Base-by-base conservation (phyloP, 2,329 filamentous ascomycete genomes). In the Colletotrichum simmondsii region DNA sequence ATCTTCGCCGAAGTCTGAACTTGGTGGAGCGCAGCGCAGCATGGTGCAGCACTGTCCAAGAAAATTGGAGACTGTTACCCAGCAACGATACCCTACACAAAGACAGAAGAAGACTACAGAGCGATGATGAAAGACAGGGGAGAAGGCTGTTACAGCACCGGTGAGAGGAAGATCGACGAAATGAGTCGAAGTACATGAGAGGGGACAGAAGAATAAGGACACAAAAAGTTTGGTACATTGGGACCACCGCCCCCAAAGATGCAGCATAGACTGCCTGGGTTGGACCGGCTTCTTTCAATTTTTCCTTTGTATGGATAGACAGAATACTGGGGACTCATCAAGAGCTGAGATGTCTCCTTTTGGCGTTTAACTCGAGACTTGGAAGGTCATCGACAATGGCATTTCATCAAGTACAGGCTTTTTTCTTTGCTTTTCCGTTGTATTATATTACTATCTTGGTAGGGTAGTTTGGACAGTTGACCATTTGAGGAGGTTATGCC, bases 281-380 rank as follows among this genome's bases (percentile, higher is more conserved):
- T 4, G 60, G 32, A 32, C n/a, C 37, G 46, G 54, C 66, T 24
- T 60, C 26, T 19, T 65, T 28, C 28, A 49, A 42, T 52, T 52
- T 67, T 75, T 72, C 63, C 49, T 77, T 73, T 74, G 69, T 65
- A 73, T 78, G 77, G 76, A 78, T 79, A 78, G 78, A 80, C 67
- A 73, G 54, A 65, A 56, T 75, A 80, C 60, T 22, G 76, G 77
- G 75, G 85, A 84, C 82, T 77, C 72, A 85, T 89, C 87, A 89
- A 89, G 87, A 85, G 87, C 87, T 89, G 87, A 89, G 83, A 81
- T 77, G 85, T 87, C 86, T 87, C 86, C 82, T 72, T 73, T 70
- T 61, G 71, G 71, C 71, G 71, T 73, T 73, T 19, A 35, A 61
- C 26, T 59, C 35, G 66, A 70, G 46, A 42, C 67, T 57, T 42